Evolutionary conservation across 2,329 filamentous ascomycete species (phyloP), one percentile per base, ranked within the genome.

Genomic region (Aspergillus sp.): DNA sequence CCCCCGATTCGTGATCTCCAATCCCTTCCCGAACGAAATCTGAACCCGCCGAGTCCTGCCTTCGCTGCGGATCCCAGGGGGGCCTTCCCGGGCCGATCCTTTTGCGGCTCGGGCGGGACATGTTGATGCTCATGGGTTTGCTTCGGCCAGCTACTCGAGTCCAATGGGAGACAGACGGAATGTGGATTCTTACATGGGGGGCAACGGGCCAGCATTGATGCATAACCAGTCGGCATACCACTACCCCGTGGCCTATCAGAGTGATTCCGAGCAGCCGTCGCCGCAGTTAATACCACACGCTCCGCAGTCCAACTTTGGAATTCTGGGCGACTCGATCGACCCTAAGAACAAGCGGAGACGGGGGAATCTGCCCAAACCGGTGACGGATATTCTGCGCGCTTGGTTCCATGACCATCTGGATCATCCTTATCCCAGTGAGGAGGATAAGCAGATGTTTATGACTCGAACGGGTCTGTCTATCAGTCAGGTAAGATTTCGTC

Each of bases 291-390:
- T 65, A 37, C 51, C 54, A 6, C 59, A 59, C 27, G 52, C 57
- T 7, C 60, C 61, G 7, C 62, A 64, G 39, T 59, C 62, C 8
- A 68, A 65, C 41, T 68, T 68, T 37, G 65, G 65, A 7, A 60
- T 67, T 11, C 54, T 69, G 45, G 62, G 65, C 0, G 66, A 68
- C 31, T 45, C 58, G 12, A 54, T 59, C 27, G 67, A 70, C 42
- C 55, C 66, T 7, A 67, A 65, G 49, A 67, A 62, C 31, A 77
- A 77, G 56, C 72, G 75, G 62, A 76, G 89, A 41, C 78, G 90
- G 33, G 90, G 90, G 1, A 95, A 95, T 59, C 74, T 95, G 3
- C 90, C 90, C n/a, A 94, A 94, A 61, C 86, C 90, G 43, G 88
- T 88, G 0, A 95, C 89, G 0, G 86, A 90, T 60, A 83, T 87